phyloP scores from a whole-genome alignment of 164 flowering plant species.

The Kalanchoe fedtschenkoi region DNA sequence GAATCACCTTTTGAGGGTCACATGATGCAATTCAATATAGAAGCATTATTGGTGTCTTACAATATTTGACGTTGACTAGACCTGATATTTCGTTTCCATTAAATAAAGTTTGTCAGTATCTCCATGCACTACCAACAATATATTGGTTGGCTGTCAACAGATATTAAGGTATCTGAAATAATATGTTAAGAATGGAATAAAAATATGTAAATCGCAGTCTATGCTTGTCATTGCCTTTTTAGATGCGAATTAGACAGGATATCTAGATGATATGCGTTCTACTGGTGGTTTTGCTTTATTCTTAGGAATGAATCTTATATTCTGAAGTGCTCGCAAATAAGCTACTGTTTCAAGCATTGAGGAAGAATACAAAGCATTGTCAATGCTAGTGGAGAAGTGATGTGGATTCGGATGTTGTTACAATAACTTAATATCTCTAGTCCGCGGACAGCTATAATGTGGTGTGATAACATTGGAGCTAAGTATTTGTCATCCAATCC shows the following conservation, averaged over 20 bases:
- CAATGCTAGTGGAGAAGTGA: background rate
- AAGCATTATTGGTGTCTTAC: background rate
- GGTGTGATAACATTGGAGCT: conserved; percentile 4
- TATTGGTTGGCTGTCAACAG: background rate
- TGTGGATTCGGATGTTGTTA: background rate
- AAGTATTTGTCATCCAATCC: background rate
- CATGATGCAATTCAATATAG: background rate
- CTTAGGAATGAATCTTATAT: background rate
- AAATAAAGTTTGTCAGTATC: background rate
- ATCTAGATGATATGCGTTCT: background rate
- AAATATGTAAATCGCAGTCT: background rate
- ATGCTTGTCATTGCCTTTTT: background rate
- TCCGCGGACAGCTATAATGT: background rate
- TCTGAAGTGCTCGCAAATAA: background rate
- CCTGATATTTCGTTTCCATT: background rate
- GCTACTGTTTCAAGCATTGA: background rate
- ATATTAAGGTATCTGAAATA: conserved; percentile 1
- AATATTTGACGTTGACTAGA: conserved; percentile 1
- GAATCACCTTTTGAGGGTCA: background rate
- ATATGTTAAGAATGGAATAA: background rate
- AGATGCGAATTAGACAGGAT: background rate
- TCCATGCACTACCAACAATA: background rate
- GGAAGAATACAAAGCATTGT: background rate
- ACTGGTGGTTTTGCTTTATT: background rate
- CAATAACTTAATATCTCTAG: too few relatives aligned